Evolutionary conservation across 2,329 filamentous ascomycete species (phyloP).

Genomic region (Aspergillus alliaceus): DNA sequence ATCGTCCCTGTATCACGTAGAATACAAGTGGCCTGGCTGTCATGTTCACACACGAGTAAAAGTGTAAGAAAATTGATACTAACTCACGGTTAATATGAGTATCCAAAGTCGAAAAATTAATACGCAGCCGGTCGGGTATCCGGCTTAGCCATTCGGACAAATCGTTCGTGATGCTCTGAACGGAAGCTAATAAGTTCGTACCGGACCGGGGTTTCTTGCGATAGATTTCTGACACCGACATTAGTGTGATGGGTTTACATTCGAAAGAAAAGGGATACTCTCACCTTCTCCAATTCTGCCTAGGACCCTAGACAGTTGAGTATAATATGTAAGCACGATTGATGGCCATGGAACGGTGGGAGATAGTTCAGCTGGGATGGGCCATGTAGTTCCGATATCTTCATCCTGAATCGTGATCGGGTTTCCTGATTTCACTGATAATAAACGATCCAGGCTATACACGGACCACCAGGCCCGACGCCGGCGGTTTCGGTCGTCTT

Average conservation of each 20-base stretch:
- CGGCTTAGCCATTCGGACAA: constrained; percentile 53
- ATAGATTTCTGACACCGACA: constrained; percentile 44
- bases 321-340: constrained; percentile 53
- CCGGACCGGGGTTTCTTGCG: constrained; percentile 50
- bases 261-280: background rate
- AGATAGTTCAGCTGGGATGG: constrained; percentile 22
- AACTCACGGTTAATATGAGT: constrained; percentile 48
- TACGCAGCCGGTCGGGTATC: constrained; percentile 49
- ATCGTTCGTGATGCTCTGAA: constrained; percentile 52
- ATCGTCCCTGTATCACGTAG: constrained; percentile 52
- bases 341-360: constrained; percentile 42
- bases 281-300: constrained; percentile 48
- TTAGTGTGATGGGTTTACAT: constrained; percentile 5
- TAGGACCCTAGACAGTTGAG: constrained; percentile 53
- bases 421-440: constrained; percentile 56
- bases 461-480: constrained; percentile 59
- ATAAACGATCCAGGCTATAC: constrained; percentile 55
- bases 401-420: constrained; percentile 57
- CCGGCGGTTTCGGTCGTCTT: constrained; percentile 49
- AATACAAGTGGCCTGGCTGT: constrained; percentile 56
- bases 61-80: constrained; percentile 55
- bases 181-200: constrained; percentile 49
- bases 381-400: constrained; percentile 50
- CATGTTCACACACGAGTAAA: constrained; percentile 61
- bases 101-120: constrained; percentile 49